These are phyloP conservation scores for Hygrophorus russula DNA, from an alignment of 768 basidiomycete genomes.

Conservation along the genomic window DNA sequence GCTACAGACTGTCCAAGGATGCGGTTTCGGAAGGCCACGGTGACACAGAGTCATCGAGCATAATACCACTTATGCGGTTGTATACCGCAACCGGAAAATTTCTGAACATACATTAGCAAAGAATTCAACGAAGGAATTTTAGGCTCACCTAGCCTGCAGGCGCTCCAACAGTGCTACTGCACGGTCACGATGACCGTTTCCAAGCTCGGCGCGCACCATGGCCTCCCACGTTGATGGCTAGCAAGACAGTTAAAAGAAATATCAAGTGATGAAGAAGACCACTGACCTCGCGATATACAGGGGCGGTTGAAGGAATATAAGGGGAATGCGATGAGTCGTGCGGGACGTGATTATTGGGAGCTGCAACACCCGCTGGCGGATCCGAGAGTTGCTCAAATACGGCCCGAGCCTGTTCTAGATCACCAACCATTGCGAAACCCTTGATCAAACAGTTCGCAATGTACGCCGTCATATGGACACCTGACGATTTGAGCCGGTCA, in stretches of 20 bases:
- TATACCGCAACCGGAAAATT: slow-evolving; percentile 72
- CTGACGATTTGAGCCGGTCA: slow-evolving; percentile 42
- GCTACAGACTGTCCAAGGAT: slow-evolving; percentile 5
- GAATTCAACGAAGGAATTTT: not conserved
- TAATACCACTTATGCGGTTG: slow-evolving; percentile 69
- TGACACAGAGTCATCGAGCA: slow-evolving; percentile 57
- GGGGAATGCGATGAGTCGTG: slow-evolving; percentile 35
- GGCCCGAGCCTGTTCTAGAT: slow-evolving; percentile 58
- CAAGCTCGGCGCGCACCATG: slow-evolving; percentile 89
- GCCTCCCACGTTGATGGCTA: slow-evolving; percentile 91
- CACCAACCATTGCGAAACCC: slow-evolving; percentile 54
- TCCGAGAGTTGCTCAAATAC: slow-evolving; percentile 79
- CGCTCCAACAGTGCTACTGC: slow-evolving; percentile 63
- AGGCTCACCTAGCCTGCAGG: slow-evolving; percentile 55
- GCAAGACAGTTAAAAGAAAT: slow-evolving; percentile 5
- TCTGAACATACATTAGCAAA: slow-evolving; percentile 22
- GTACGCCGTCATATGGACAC: slow-evolving; percentile 89
- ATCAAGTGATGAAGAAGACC: slow-evolving; percentile 2
- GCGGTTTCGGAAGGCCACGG: slow-evolving; percentile 11
- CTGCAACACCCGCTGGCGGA: slow-evolving; percentile 75
- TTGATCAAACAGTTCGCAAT: slow-evolving; percentile 82
- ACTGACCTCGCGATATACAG: slow-evolving; percentile 75
- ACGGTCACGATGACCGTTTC: slow-evolving; percentile 57
- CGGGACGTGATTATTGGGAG: slow-evolving; percentile 77
- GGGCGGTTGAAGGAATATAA: slow-evolving; percentile 31